phyloP scores from a whole-genome alignment of 441 rosid genomes.

The Raphanus hybrid region DNA sequence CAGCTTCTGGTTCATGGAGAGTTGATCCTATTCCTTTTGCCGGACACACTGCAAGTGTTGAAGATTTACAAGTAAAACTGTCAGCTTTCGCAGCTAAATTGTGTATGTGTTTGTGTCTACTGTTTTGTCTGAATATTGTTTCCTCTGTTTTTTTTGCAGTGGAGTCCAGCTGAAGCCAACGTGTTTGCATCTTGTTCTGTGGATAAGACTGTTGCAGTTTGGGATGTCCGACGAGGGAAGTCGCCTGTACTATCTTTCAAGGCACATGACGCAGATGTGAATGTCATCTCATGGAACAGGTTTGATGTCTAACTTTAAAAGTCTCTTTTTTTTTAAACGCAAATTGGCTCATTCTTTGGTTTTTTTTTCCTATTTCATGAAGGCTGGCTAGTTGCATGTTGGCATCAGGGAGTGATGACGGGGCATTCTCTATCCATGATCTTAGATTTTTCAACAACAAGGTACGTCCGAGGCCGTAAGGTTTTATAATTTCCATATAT shows the following conservation, averaged over 20 bases:
- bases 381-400: constrained; percentile 93
- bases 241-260: constrained; percentile 66
- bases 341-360: constrained; percentile 27
- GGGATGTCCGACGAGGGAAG: constrained; percentile 84
- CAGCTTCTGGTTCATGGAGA: constrained; percentile 75
- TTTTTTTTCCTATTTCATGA: constrained; percentile 36
- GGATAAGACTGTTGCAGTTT: constrained; percentile 77
- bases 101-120: background rate
- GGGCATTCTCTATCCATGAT: constrained; percentile 87
- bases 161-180: constrained; percentile 87
- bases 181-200: constrained; percentile 94
- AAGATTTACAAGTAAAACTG: constrained; percentile 77
- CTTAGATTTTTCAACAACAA: constrained; percentile 54
- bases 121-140: constrained; percentile 19
- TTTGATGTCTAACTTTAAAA: constrained; percentile 17
- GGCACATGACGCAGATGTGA: constrained; percentile 48
- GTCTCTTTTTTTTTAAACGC: background rate
- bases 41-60: constrained; percentile 89
- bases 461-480: background rate
- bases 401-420: constrained; percentile 98
- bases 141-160: constrained; percentile 53
- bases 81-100: background rate
- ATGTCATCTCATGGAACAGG: constrained; percentile 97
- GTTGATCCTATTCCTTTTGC: constrained; percentile 68
- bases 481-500: background rate